Conservation (phyloP, 148 eudicot genomes). For the Heliamphora exappendiculata region DNA sequence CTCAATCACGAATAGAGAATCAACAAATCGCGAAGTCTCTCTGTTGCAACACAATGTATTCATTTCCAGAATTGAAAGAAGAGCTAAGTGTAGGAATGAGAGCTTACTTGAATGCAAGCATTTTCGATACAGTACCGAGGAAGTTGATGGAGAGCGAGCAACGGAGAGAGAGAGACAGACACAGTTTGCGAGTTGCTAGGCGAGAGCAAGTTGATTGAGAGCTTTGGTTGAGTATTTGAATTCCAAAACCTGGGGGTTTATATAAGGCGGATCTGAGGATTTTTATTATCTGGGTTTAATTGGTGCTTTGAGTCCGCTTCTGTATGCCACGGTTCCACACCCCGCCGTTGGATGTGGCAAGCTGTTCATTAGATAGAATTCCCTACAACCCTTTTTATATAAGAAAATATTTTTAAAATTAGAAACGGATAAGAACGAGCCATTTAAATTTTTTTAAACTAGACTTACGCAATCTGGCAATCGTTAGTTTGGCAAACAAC, state of each 20-base stretch:
- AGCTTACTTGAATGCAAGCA: slow-evolving; percentile 63
- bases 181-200: background rate
- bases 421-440: too few species aligned
- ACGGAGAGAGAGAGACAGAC: slow-evolving; percentile 7
- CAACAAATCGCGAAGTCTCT: background rate
- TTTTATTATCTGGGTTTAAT: background rate
- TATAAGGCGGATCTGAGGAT: slow-evolving; percentile 6
- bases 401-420: too few species aligned
- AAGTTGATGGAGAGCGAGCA: background rate
- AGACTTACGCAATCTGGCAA: too few species aligned
- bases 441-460: too few species aligned
- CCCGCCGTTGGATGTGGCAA: background rate
- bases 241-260: background rate
- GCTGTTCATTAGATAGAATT: background rate
- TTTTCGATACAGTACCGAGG: slow-evolving; percentile 13
- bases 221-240: too few species aligned
- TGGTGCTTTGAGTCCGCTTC: slow-evolving; percentile 3
- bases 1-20: slow-evolving; percentile 11
- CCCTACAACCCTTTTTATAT: too few species aligned
- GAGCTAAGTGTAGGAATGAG: background rate
- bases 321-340: background rate
- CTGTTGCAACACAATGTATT: background rate
- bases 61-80: background rate
- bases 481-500: too few species aligned
- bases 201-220: too few species aligned